A percentile compares a stretch with the other conserved stretches of the same genome.
phyloP scores from a whole-genome alignment of 805 yeast genomes.

The Kazachstania psychrophila region DNA sequence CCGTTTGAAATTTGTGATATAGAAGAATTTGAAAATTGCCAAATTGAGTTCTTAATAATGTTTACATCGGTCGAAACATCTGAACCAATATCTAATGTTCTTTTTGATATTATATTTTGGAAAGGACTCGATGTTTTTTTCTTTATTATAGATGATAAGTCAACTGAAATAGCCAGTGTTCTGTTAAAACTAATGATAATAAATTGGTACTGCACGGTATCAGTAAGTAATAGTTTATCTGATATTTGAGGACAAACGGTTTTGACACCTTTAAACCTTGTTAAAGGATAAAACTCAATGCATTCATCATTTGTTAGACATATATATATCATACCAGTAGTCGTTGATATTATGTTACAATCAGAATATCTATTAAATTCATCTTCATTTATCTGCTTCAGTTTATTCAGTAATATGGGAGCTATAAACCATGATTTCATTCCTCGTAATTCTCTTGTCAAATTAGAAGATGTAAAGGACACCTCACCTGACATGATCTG shows the following conservation, averaged over 20 bases:
- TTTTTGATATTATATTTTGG: constrained; percentile 3
- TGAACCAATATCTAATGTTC: constrained; percentile 3
- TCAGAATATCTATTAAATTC: constrained; percentile 7
- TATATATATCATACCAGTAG: constrained; percentile 20
- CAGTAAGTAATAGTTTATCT: not conserved
- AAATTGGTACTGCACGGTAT: not conserved
- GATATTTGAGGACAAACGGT: not conserved
- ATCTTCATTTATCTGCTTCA: constrained; percentile 5
- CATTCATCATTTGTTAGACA: constrained; percentile 10
- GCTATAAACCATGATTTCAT: constrained; percentile 17
- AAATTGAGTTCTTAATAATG: not conserved
- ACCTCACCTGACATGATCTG: constrained; percentile 28
- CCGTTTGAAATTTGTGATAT: constrained; percentile 3
- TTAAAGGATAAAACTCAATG: constrained; percentile 14
- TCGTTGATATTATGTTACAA: constrained; percentile 18
- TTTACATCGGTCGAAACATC: constrained; percentile 2
- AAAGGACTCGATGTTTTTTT: constrained; percentile 2
- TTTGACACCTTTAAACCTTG: constrained; percentile 25
- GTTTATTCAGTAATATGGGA: constrained; percentile 12
- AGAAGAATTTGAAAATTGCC: constrained; percentile 5
- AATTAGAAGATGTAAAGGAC: constrained; percentile 7
- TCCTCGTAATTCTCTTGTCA: constrained; percentile 9
- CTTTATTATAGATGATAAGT: constrained; percentile 5
- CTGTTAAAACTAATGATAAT: constrained; percentile 4
- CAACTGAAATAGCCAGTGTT: not conserved